Conservation (phyloP, 768 basidiomycete species). For the Phylloporus sp. region DNA sequence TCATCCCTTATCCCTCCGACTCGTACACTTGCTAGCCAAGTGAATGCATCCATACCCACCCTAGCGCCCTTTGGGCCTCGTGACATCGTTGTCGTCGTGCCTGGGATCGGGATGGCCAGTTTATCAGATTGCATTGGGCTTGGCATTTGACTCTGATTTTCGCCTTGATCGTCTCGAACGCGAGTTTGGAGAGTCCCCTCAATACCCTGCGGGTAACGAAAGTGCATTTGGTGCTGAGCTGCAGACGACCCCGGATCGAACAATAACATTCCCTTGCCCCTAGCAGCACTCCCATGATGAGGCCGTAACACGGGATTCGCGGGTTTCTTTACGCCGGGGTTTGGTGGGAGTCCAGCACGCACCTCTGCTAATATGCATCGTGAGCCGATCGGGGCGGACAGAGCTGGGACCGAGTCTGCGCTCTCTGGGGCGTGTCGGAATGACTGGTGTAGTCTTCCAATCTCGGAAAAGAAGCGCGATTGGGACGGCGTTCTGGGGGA, state of each 20-base stretch:
- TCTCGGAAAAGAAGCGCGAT: constrained; percentile 14
- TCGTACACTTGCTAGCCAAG: constrained; percentile 73
- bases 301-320: constrained; percentile 31
- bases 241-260: constrained; percentile 35
- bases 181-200: constrained; percentile 11
- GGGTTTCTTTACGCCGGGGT: constrained; percentile 14
- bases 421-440: constrained; percentile 53
- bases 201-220: constrained; percentile 30
- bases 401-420: constrained; percentile 37
- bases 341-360: constrained; percentile 46
- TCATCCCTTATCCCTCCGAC: constrained; percentile 54
- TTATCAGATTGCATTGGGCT: constrained; percentile 12
- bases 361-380: constrained; percentile 70
- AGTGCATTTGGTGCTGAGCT: constrained; percentile 22
- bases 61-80: constrained; percentile 44
- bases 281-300: constrained; percentile 32
- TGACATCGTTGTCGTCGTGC: constrained; percentile 41
- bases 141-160: constrained; percentile 2
- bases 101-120: constrained; percentile 21
- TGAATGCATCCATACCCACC: constrained; percentile 67
- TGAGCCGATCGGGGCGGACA: constrained; percentile 67
- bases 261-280: constrained; percentile 26
- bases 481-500: constrained; percentile 26
- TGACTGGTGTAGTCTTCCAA: constrained; percentile 35
- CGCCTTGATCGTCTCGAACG: constrained; percentile 13